Evolutionary conservation across 805 yeast species (phyloP).

Genomic region (Torulaspora gathmanii): DNA sequence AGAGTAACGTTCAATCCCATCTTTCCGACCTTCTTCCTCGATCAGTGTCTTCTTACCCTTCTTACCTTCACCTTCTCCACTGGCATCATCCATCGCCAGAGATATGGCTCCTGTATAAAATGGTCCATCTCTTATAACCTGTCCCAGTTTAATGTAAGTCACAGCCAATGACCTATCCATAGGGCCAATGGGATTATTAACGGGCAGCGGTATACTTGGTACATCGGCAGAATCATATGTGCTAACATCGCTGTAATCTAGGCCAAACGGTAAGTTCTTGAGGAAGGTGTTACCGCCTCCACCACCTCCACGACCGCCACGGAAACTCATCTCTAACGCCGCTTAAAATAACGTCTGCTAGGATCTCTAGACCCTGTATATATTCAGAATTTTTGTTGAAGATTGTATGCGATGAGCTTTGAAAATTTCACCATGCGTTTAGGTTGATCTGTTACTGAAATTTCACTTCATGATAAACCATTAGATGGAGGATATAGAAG

Average conservation of each 20-base stretch:
- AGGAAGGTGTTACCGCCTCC: conserved; percentile 39
- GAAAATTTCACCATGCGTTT: conserved; percentile 9
- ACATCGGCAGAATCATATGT: conserved; percentile 38
- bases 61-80: conserved; percentile 12
- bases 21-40: conserved; percentile 45
- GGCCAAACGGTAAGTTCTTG: conserved; percentile 59
- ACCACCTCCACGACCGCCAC: conserved; percentile 34
- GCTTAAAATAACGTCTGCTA: neutral
- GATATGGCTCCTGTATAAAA: conserved; percentile 55
- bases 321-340: conserved; percentile 48
- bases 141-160: conserved; percentile 51
- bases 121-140: conserved; percentile 57
- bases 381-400: neutral
- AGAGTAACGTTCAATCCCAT: conserved; percentile 76
- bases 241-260: conserved; percentile 59
- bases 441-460: neutral
- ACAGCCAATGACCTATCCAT: conserved; percentile 50
- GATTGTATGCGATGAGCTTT: conserved; percentile 3
- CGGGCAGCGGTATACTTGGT: conserved; percentile 51
- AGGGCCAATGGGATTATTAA: conserved; percentile 53
- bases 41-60: conserved; percentile 29
- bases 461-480: neutral
- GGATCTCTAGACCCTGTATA: neutral
- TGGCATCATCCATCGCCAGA: conserved; percentile 29
- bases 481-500: neutral